Base-by-base conservation (phyloP, 1,284 basidiomycete genomes). In the Ustilago trichophora region DNA sequence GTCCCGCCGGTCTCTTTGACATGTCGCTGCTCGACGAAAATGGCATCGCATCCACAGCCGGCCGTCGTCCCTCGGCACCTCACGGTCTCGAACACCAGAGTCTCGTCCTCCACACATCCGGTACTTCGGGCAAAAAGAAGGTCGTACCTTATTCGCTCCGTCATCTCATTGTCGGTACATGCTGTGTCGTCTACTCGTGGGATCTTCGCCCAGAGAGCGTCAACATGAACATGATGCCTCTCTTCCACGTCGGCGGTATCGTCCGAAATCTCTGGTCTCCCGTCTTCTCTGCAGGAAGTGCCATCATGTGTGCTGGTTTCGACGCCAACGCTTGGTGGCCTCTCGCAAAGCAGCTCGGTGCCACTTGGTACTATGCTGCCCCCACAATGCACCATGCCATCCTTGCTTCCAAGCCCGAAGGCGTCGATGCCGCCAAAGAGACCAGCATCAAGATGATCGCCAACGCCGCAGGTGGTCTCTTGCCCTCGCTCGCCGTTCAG, bases 221-320 rank as follows among this genome's bases (percentile, higher is more conserved):
- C 53, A 76, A 81, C 72, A 80, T 81, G 78, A 81, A 81, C 66
- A 81, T 81, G 79, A 81, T 81, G 79, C 79, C 79, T 7, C 73
- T 81, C 52, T 81, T 81, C 72, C 79, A 81, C 66, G 79, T 81
- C 31, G 79, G 79, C 32, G 79, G 79, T 53, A 81, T 81, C 36
- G 76, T 81, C 21, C 72, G 79, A 24, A 81, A 81, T 49, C 54
- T 81, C 5, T 80, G 78, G 78, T 66, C 79, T 4, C 79, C 79
- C 43, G 69, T 81, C 7, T 69, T 81, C 36, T 81, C 79, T 2
- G 77, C 76, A 9, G 75, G 78, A 13, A 75, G 72, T 43, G 78
- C 79, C 37, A 81, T 81, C 72, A 73, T 81, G 68, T 81, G 79
- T 46, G 68, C 75, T 31, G 79, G 79, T 19, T 81, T 81, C 57